phyloP scores from a whole-genome alignment of 805 yeast genomes.

The Zygotorulaspora chibaensis region DNA sequence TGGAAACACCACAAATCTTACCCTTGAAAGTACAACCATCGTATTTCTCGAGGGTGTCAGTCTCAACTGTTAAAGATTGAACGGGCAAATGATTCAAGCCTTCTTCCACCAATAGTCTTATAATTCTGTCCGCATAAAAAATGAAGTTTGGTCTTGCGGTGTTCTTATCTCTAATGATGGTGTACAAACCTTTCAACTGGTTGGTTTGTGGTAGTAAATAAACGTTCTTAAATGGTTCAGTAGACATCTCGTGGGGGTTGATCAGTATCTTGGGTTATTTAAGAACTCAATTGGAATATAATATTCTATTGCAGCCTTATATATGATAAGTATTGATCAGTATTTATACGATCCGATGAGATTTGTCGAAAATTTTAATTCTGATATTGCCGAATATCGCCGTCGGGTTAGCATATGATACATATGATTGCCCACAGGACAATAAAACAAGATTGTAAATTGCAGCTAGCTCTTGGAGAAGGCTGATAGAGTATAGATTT shows the following conservation, averaged over 20 bases:
- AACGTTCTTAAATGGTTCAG: constrained; percentile 46
- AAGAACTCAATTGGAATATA: background rate
- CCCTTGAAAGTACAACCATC: constrained; percentile 82
- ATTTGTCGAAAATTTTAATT: background rate
- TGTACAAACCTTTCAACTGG: constrained; percentile 81
- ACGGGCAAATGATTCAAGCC: constrained; percentile 94
- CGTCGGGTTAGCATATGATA: background rate
- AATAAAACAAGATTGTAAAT: too few relatives aligned
- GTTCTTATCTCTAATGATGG: constrained; percentile 77
- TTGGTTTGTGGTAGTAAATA: constrained; percentile 78
- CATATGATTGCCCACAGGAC: too few relatives aligned
- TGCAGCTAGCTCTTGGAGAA: too few relatives aligned
- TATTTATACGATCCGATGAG: constrained; percentile 1
- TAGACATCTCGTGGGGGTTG: constrained; percentile 19
- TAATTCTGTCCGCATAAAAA: constrained; percentile 92
- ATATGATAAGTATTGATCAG: background rate
- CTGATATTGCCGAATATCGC: background rate
- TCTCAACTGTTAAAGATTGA: constrained; percentile 56
- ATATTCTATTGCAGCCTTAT: too few relatives aligned
- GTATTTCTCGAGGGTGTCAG: constrained; percentile 70
- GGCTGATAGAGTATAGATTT: too few relatives aligned
- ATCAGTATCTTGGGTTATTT: background rate
- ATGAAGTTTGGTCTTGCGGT: constrained; percentile 91
- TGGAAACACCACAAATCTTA: constrained; percentile 95
- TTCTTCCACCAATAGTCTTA: constrained; percentile 88